Base-by-base conservation (phyloP, 2,329 filamentous ascomycete genomes). In the Ascosphaera apis region DNA sequence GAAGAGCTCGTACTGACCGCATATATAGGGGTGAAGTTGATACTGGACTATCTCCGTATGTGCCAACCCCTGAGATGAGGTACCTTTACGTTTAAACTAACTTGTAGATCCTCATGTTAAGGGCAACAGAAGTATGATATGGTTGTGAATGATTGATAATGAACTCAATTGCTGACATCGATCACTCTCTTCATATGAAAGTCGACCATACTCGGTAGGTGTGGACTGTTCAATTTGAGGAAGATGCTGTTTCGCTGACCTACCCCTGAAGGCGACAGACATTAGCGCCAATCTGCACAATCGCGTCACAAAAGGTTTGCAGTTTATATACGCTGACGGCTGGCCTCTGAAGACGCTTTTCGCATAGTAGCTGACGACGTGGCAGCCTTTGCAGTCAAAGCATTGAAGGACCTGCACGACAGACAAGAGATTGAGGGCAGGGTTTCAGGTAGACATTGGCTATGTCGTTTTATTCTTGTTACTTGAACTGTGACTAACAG, bases 361-460 rank as follows among this genome's bases (percentile, higher is more conserved):
- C 5, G n/a, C n/a, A n/a, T n/a, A n/a, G n/a, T n/a, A n/a, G n/a
- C n/a, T n/a, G n/a, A n/a, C n/a, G n/a, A n/a, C n/a, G n/a, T n/a
- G n/a, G 17, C 36, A 64, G 67, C 68, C 9, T 59, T 67, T 31
- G 62, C 70, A 16, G 62, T 62, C 18, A 77, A 75, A 50, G 47
- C 67, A 21, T 54, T 77, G 23, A 72, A 70, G 44, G 70, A 75
- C 40, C 55, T 77, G 48, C 64, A 70, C 40, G 68, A 74, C 43
- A 61, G 59, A 31, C 65, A 65, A 8, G 53, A 67, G 43, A 67
- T 77, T 31, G 67, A 67, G 45, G 67, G 65, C 35, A 65, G 65
- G 35, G 53, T 58, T 28, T 60, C 68, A 28, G 66, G 65, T 66
- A 45, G 42, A n/a, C n/a, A n/a, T n/a, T n/a, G n/a, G n/a, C n/a